These are phyloP conservation scores for Nowakowskiella sp. DNA, from an alignment of 192 early-diverging fungal species.

Conservation along the genomic window DNA sequence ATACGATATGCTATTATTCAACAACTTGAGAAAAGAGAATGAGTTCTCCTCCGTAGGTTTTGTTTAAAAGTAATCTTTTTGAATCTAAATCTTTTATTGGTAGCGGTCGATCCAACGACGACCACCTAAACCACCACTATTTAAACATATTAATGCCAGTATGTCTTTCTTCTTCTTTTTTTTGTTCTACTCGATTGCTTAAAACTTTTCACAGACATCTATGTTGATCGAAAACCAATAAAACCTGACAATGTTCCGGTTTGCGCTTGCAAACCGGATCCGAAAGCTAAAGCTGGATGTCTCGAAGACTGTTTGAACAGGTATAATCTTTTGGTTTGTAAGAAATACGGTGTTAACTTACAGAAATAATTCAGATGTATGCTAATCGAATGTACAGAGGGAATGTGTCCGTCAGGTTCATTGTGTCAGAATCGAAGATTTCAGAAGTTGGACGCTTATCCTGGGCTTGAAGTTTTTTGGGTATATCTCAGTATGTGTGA, in stretches of 20 bases:
- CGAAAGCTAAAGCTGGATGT: conserved; percentile 50
- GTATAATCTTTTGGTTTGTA: conserved; percentile 13
- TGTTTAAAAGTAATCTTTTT: not conserved
- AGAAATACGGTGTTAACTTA: not conserved
- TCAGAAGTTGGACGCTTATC: conserved; percentile 42
- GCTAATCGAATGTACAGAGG: conserved; percentile 67
- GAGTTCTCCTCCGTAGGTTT: conserved; percentile 9
- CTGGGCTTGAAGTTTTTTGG: conserved; percentile 53
- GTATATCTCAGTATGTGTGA: conserved; percentile 28
- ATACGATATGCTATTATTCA: conserved; percentile 46
- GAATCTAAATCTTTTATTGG: not conserved
- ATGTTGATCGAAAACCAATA: conserved; percentile 61
- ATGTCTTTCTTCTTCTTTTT: not conserved
- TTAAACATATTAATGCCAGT: conserved; percentile 36
- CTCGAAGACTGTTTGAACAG: conserved; percentile 66
- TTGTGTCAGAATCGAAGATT: conserved; percentile 72
- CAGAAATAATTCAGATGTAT: conserved; percentile 35
- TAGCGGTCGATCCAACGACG: conserved; percentile 23
- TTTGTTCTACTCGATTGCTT: not conserved
- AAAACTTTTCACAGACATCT: conserved; percentile 50
- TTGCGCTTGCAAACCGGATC: conserved; percentile 53
- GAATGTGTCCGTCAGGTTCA: conserved; percentile 57
- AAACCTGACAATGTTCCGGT: conserved; percentile 38
- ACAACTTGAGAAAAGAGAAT: conserved; percentile 21
- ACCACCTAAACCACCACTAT: conserved; percentile 47